A percentile compares a stretch with the other conserved stretches of the same genome.
These are phyloP conservation scores for Pseudodiploospora longispora DNA, from an alignment of 2,329 filamentous ascomycete genomes.

Conservation along the genomic window DNA sequence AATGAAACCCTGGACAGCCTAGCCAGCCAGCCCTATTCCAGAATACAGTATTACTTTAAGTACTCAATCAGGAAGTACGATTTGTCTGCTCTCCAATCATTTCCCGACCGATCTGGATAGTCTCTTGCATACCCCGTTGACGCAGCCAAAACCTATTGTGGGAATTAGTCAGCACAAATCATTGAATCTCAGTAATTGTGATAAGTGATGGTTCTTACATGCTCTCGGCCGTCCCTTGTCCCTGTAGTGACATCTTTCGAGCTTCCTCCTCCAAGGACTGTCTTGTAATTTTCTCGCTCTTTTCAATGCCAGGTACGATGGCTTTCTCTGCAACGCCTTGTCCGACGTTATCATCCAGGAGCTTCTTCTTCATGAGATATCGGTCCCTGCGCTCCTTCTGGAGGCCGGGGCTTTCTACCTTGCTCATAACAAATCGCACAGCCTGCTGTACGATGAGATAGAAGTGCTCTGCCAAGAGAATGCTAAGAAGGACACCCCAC, in stretches of 20 bases:
- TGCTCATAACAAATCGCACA: slow-evolving; percentile 65
- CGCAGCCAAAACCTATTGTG: slow-evolving; percentile 50
- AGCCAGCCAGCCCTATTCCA: neutral
- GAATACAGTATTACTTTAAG: neutral
- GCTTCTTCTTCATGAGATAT: slow-evolving; percentile 70
- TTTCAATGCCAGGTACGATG: slow-evolving; percentile 34
- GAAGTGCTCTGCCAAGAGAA: slow-evolving; percentile 81
- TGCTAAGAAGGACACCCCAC: slow-evolving; percentile 73
- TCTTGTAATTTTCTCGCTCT: slow-evolving; percentile 56
- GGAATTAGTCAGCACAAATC: slow-evolving; percentile 4
- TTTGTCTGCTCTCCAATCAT: slow-evolving; percentile 43
- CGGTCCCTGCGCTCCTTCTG: slow-evolving; percentile 79
- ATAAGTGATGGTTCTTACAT: slow-evolving; percentile 26
- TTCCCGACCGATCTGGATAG: slow-evolving; percentile 46
- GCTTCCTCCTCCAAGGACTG: slow-evolving; percentile 58
- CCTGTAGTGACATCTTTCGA: slow-evolving; percentile 39
- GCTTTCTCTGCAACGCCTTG: slow-evolving; percentile 44
- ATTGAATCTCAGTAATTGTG: neutral
- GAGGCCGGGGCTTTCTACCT: slow-evolving; percentile 76
- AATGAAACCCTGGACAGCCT: neutral
- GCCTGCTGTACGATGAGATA: slow-evolving; percentile 72
- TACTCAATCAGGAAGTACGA: slow-evolving; percentile 1
- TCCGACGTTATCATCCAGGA: slow-evolving; percentile 65
- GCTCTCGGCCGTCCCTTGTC: slow-evolving; percentile 44
- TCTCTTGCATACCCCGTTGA: slow-evolving; percentile 50